phyloP scores from a whole-genome alignment of 108 stramenopile genomes.

The Cyclostephanos invisitatus region DNA sequence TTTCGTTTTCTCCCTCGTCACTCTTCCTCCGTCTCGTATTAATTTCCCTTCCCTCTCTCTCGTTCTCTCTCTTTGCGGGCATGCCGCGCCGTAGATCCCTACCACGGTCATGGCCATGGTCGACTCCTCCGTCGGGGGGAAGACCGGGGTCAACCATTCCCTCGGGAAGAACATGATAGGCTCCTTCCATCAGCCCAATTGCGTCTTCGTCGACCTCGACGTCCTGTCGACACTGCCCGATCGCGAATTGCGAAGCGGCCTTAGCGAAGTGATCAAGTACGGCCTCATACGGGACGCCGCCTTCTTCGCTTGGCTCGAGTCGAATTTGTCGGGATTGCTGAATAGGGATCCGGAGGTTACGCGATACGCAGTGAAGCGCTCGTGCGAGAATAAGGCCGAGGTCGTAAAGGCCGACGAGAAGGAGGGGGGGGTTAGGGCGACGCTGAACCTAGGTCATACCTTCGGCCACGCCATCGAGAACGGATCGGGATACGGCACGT shows the following conservation, averaged over 20 bases:
- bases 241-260: slow-evolving; percentile 90
- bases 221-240: slow-evolving; percentile 89
- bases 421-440: slow-evolving; percentile 93
- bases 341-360: slow-evolving; percentile 78
- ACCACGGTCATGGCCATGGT: slow-evolving; percentile 99
- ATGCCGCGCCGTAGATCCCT: slow-evolving; percentile 57
- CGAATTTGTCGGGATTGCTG: slow-evolving; percentile 77
- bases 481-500: slow-evolving; percentile 90
- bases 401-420: slow-evolving; percentile 96
- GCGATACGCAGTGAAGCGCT: slow-evolving; percentile 82
- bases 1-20: not conserved
- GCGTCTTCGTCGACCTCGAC: slow-evolving; percentile 89
- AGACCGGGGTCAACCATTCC: slow-evolving; percentile 97
- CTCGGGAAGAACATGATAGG: slow-evolving; percentile 99
- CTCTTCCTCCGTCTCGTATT: not conserved
- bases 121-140: slow-evolving; percentile 96
- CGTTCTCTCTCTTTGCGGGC: too few species aligned
- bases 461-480: slow-evolving; percentile 99
- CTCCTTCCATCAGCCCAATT: slow-evolving; percentile 97
- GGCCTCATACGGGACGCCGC: slow-evolving; percentile 89
- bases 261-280: slow-evolving; percentile 96
- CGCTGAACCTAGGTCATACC: slow-evolving; percentile 98
- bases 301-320: slow-evolving; percentile 95
- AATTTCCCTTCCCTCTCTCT: not conserved
- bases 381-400: slow-evolving; percentile 94